Base-by-base conservation (phyloP, 495 filamentous ascomycete species). In the Echria macrotheca region DNA sequence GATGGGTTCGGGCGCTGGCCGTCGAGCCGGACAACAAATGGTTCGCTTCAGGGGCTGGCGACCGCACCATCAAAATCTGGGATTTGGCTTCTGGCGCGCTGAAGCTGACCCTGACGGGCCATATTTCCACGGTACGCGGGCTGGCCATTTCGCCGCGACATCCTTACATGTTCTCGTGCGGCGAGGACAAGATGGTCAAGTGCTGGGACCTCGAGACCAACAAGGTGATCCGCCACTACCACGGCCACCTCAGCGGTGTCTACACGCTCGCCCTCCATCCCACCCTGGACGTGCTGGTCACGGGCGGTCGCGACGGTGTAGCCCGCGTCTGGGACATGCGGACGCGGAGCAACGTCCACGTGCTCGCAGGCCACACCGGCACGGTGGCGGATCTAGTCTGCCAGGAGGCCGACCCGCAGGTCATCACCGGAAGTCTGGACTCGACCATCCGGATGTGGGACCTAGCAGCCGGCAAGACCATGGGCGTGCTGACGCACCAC, bases 161-260 rank as follows among this genome's bases (percentile, higher is more conserved):
- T 66, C 94, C 94, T 2, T 99, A 99, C 64, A 78, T 99, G 26
- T 99, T 97, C 68, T 95, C 88, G 11, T 97, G 94, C 57, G 94
- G 87, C 43, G 94, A 99, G 67, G 94, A 99, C 66, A 99, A 99
- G 77, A 96, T 95, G 89, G 94, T 99, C 28, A 97, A 97, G 69
- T 97, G 94, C 72, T 99, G 94, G 94, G 94, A 99, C 72, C 68
- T 99, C 56, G 94, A 99, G 64, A 93, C 88, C 6, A 99, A 99
- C 67, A 95, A 95, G 68, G 94, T 99, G 46, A 99, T 99, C 58
- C 79, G 93, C 25, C 91, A 99, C 67, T 97, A 97, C 68, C 94
- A 99, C 69, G 94, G 94, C 14, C 94, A 99, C 69, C 73, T 99
- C 3, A 94, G 87, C 53, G 94, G 94, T 55, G 94, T 99, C 4